Percentiles rank a stretch among this genome's conserved stretches.
Evolutionary conservation across 75 land plant genomes (phyloP).

Genomic region (Pseudotsuga menziesii): DNA sequence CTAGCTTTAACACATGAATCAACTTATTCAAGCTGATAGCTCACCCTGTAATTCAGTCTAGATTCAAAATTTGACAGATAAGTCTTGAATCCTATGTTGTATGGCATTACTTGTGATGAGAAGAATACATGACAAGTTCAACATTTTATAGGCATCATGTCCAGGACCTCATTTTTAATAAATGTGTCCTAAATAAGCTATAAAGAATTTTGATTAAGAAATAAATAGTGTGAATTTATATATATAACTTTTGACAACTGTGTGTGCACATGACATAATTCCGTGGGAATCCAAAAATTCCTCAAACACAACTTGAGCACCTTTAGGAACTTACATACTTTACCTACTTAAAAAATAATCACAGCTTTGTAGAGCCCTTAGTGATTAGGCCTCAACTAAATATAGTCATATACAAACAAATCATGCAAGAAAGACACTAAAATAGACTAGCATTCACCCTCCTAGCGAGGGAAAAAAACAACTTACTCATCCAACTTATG

Average conservation of each 20-base stretch:
- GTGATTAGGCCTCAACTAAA: too few relatives aligned
- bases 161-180: background rate
- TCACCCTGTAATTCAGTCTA: conserved; percentile 75
- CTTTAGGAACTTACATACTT: background rate
- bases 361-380: too few relatives aligned
- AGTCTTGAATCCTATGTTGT: conserved; percentile 96
- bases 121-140: background rate
- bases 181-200: background rate
- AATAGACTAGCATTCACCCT: background rate
- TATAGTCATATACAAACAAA: too few relatives aligned
- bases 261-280: background rate
- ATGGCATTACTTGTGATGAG: conserved; percentile 88
- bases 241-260: background rate
- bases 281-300: background rate
- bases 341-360: background rate
- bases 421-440: background rate
- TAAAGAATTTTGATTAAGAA: background rate
- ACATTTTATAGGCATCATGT: background rate
- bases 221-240: background rate
- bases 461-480: background rate
- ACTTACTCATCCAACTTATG: background rate
- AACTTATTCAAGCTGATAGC: background rate
- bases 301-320: too few relatives aligned
- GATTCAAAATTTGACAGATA: conserved; percentile 95
- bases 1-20: background rate